Evolutionary conservation across 2,329 filamentous ascomycete species (phyloP).

Genomic region (Verticillium albo-atrum): DNA sequence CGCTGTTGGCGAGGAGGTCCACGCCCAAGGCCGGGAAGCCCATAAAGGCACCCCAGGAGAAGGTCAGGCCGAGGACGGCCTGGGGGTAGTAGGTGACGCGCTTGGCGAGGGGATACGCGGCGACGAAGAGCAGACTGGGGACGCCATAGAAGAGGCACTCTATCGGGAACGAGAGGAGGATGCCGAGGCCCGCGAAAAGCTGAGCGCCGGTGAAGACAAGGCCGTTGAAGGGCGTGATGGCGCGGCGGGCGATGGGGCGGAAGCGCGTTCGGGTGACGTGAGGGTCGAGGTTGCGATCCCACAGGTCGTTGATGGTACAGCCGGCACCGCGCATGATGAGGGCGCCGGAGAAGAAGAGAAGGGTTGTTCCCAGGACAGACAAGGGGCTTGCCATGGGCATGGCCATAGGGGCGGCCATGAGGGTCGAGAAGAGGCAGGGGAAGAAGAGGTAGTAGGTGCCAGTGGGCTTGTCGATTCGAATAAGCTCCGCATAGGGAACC

Average conservation of each 20-base stretch:
- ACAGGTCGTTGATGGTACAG: slow-evolving; percentile 86
- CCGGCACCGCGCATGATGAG: slow-evolving; percentile 84
- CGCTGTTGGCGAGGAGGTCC: slow-evolving; percentile 61
- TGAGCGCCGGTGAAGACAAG: slow-evolving; percentile 71
- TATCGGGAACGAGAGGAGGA: slow-evolving; percentile 72
- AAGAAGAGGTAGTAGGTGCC: slow-evolving; percentile 85
- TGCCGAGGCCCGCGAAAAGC: slow-evolving; percentile 65
- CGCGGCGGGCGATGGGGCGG: slow-evolving; percentile 76
- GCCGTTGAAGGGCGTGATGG: slow-evolving; percentile 67
- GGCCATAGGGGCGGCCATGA: slow-evolving; percentile 70
- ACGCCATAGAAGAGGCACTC: slow-evolving; percentile 73
- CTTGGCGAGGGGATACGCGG: slow-evolving; percentile 77
- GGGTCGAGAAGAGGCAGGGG: slow-evolving; percentile 78
- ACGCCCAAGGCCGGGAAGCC: slow-evolving; percentile 80
- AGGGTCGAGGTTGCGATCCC: slow-evolving; percentile 83
- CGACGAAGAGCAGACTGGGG: slow-evolving; percentile 70
- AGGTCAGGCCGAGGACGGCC: slow-evolving; percentile 75
- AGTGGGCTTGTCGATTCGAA: slow-evolving; percentile 74
- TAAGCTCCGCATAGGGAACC: slow-evolving; percentile 78
- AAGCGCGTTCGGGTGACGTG: slow-evolving; percentile 71
- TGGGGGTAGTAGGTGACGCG: slow-evolving; percentile 85
- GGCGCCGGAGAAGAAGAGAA: slow-evolving; percentile 71
- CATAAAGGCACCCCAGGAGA: slow-evolving; percentile 86
- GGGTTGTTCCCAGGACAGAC: slow-evolving; percentile 58
- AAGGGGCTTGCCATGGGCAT: slow-evolving; percentile 55